Percentiles rank a stretch among this genome's conserved stretches.
Evolutionary conservation across 495 filamentous ascomycete genomes (phyloP).

Genomic region (Physcia stellaris): DNA sequence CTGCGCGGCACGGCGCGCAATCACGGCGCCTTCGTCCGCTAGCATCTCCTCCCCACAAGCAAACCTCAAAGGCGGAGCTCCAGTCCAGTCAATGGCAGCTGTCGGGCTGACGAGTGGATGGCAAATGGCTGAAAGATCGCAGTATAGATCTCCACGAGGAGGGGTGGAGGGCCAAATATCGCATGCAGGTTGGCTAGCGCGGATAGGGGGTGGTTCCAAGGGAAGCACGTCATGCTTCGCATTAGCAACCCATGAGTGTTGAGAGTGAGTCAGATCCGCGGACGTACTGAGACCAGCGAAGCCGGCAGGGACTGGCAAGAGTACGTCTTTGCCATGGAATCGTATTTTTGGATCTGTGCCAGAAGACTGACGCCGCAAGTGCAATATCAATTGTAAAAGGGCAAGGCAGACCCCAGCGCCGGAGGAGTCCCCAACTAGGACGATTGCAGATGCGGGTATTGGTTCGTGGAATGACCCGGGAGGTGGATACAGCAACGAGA

Average conservation of each 20-base stretch:
- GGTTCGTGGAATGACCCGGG: slow-evolving; percentile 7
- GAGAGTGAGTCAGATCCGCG: slow-evolving; percentile 1
- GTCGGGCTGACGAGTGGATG: slow-evolving; percentile 51
- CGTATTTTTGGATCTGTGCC: not conserved
- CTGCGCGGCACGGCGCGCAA: slow-evolving; percentile 32
- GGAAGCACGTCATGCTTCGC: slow-evolving; percentile 1
- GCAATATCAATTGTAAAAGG: slow-evolving; percentile 9
- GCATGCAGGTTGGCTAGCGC: slow-evolving; percentile 29
- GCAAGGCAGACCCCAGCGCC: slow-evolving; percentile 11
- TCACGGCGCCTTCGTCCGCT: slow-evolving; percentile 41
- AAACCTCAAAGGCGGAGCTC: slow-evolving; percentile 45
- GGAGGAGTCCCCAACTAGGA: slow-evolving; percentile 15
- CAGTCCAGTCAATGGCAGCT: slow-evolving; percentile 39
- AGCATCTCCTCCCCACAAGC: slow-evolving; percentile 50
- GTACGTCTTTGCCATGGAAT: slow-evolving; percentile 7
- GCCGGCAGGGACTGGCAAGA: slow-evolving; percentile 9
- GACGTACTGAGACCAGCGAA: slow-evolving; percentile 4
- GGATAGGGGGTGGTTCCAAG: slow-evolving; percentile 1
- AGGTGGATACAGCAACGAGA: slow-evolving; percentile 11
- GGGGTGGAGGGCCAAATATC: slow-evolving; percentile 46
- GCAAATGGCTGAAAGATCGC: slow-evolving; percentile 34
- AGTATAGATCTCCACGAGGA: slow-evolving; percentile 43
- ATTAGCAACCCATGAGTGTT: slow-evolving; percentile 6
- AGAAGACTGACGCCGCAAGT: not conserved
- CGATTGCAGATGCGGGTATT: slow-evolving; percentile 5